phyloP scores from a whole-genome alignment of 176 grass and related monocot species.

The Chrysopogon serrulatus region DNA sequence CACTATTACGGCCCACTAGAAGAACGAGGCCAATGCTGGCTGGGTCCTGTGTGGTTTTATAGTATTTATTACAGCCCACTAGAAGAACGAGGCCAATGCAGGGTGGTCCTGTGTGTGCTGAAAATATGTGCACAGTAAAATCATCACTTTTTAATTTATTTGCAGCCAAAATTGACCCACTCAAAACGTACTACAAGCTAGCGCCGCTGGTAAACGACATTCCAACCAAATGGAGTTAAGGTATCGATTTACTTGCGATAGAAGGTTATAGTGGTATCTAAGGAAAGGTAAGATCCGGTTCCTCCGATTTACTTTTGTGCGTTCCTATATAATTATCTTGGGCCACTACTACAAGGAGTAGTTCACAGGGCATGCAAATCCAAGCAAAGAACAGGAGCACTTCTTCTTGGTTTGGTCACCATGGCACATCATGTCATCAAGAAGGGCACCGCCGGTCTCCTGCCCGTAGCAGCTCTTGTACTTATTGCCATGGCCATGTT shows the following conservation, averaged over 20 bases:
- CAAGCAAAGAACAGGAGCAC: not conserved
- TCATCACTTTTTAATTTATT: not conserved
- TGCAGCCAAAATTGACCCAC: not conserved
- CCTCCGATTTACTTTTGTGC: too few species aligned
- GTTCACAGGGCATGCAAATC: not conserved
- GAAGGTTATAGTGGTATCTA: not conserved
- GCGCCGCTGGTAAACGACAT: not conserved
- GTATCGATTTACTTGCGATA: not conserved
- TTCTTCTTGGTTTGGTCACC: not conserved
- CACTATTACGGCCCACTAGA: too few species aligned
- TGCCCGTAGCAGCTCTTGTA: not conserved
- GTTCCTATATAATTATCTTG: too few species aligned
- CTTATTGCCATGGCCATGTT: not conserved
- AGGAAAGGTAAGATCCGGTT: not conserved
- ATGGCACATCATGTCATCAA: not conserved
- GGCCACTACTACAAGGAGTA: too few species aligned
- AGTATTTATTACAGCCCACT: too few species aligned
- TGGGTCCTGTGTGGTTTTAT: too few species aligned
- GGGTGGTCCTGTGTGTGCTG: too few species aligned
- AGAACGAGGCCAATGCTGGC: too few species aligned
- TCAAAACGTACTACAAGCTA: not conserved
- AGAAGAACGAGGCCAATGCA: too few species aligned
- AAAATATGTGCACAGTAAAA: too few species aligned
- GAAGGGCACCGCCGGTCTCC: not conserved
- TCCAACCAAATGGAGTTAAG: not conserved